These are phyloP conservation scores for Aplosporella prunicola DNA, from an alignment of 2,329 filamentous ascomycete species.

Conservation along the genomic window DNA sequence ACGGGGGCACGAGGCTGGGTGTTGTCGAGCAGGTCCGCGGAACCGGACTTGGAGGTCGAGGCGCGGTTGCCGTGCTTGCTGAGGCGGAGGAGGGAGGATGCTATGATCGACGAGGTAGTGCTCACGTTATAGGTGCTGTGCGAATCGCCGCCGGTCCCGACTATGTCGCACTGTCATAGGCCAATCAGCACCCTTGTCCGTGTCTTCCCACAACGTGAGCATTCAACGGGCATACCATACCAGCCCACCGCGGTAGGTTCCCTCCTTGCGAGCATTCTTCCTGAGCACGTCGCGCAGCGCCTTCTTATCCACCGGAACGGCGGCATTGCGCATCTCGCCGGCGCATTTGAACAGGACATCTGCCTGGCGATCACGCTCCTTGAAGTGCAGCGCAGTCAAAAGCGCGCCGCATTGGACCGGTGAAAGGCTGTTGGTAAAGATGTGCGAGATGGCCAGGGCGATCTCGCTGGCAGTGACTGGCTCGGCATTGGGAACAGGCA, in stretches of 20 bases:
- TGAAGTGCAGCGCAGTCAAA: conserved; percentile 86
- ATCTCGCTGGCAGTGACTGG: conserved; percentile 67
- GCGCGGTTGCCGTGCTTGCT: conserved; percentile 96
- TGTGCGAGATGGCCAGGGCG: conserved; percentile 77
- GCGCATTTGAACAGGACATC: conserved; percentile 84
- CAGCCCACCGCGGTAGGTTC: conserved; percentile 71
- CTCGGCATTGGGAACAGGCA: conserved; percentile 34
- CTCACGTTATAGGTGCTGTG: conserved; percentile 99
- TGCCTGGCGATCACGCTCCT: conserved; percentile 69
- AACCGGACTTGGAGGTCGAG: conserved; percentile 90
- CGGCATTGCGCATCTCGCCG: conserved; percentile 70
- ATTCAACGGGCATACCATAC: conserved; percentile 43
- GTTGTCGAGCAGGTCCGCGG: conserved; percentile 77
- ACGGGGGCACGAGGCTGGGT: conserved; percentile 64
- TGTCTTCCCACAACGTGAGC: neutral
- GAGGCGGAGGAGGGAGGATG: conserved; percentile 72
- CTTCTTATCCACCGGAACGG: conserved; percentile 58
- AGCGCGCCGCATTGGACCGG: conserved; percentile 79
- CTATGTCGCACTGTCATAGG: conserved; percentile 69
- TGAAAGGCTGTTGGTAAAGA: conserved; percentile 86
- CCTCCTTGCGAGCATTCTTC: conserved; percentile 53
- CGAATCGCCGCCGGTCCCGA: conserved; percentile 90
- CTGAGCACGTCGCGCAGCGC: conserved; percentile 54
- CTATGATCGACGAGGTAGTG: conserved; percentile 87
- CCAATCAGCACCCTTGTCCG: neutral